Conservation (phyloP, 1,284 basidiomycete species). For the Tetrapyrgos nigripes region DNA sequence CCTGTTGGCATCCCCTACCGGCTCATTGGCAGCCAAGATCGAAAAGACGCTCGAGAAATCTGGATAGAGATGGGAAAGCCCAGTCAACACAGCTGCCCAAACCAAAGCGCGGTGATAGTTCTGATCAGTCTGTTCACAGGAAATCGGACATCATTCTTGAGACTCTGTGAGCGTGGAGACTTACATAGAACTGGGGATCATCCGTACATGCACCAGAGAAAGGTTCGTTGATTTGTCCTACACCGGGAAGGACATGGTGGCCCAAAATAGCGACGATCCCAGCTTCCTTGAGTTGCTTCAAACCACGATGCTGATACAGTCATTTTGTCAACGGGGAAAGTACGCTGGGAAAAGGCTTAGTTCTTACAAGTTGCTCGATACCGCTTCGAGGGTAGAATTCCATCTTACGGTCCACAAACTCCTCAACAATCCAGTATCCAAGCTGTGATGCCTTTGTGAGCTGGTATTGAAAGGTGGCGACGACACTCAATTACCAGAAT, state of each 20-base stretch:
- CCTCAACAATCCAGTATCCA: slow-evolving; percentile 83
- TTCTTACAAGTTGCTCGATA: slow-evolving; percentile 64
- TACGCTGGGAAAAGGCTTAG: too few relatives aligned
- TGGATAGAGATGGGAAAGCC: slow-evolving; percentile 73
- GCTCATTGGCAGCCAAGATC: slow-evolving; percentile 80
- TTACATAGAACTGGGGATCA: slow-evolving; percentile 77
- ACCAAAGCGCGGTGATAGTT: slow-evolving; percentile 76
- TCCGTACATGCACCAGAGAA: slow-evolving; percentile 77
- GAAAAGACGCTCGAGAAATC: slow-evolving; percentile 69
- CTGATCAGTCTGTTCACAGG: slow-evolving; percentile 41
- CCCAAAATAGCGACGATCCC: slow-evolving; percentile 74
- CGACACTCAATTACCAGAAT: slow-evolving; percentile 59
- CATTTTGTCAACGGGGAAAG: too few relatives aligned
- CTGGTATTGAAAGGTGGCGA: background rate
- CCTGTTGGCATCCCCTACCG: slow-evolving; percentile 66
- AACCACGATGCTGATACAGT: slow-evolving; percentile 57
- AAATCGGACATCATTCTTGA: background rate
- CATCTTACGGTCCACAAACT: slow-evolving; percentile 61
- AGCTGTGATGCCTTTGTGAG: slow-evolving; percentile 53
- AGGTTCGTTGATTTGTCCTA: slow-evolving; percentile 60
- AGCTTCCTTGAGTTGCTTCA: slow-evolving; percentile 61
- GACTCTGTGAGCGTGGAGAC: too few relatives aligned
- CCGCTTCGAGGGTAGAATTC: slow-evolving; percentile 78
- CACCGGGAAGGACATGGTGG: slow-evolving; percentile 80
- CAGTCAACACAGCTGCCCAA: slow-evolving; percentile 81